Evolutionary conservation across 805 yeast species (phyloP), one percentile per base, ranked within the genome.

Genomic region (Ogataea chonburiensis): DNA sequence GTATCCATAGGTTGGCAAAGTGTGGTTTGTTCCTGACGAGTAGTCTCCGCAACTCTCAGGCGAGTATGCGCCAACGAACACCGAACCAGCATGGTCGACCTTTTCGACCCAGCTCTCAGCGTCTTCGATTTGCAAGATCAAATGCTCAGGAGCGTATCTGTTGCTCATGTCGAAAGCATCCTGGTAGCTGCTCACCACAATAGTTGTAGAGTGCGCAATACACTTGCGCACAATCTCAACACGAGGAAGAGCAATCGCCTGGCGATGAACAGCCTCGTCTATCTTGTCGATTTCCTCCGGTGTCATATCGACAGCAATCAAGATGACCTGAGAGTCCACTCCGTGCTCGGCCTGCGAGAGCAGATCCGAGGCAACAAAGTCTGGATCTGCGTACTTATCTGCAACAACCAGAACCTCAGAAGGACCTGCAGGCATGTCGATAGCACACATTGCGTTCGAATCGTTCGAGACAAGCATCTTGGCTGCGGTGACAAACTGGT

Each of bases 341-440:
- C 99, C 99, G 61, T 93, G 99, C 68, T 93, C 99, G 18, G 99
- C 99, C 67, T 93, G 99, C 0, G 98, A 89, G 41, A 93, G 71
- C 57, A 93, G 72, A 61, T 93, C 99, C 47, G 88, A 77, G n/a
- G 97, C 98, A 19, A 93, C 98, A 62, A 86, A 93, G 55, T 88
- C 96, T 16, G 95, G 91, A 63, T 88, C 96, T 9, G 97, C 86
- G 29, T 73, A 56, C 42, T 70, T 75, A 60, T 93, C 99, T 31
- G 96, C 95, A 51, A 93, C 70, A n/a, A 91, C 99, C 42, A 93
- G 71, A 16, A 93, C 99, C 66, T 93, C 99, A 34, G 95, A 85
- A 18, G 99, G 99, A 7, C 99, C 99, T 17, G 99, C 99, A 32
- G 99, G 99, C 98, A 93, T 91, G 63, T 93, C 99, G 50, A 93